These are phyloP conservation scores for Vitis hybrid DNA, from an alignment of 177 flowering plant species.

Conservation along the genomic window DNA sequence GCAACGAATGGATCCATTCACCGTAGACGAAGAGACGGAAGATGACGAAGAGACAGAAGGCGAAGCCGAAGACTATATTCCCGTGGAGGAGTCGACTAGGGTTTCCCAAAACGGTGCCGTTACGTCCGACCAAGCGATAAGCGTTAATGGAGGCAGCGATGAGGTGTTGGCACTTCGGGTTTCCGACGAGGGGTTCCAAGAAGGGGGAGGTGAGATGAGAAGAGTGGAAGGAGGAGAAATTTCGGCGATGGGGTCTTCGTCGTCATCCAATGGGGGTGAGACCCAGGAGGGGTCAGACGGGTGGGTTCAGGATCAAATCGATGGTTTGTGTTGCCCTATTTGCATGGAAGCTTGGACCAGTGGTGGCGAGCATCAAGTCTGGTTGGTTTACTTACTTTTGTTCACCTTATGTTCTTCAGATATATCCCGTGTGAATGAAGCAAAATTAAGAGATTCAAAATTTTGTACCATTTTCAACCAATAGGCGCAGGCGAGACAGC, in stretches of 20 bases:
- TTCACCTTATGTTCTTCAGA: not conserved
- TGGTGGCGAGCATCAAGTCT: slow-evolving; percentile 61
- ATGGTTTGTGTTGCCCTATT: slow-evolving; percentile 65
- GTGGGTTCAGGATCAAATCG: slow-evolving; percentile 44
- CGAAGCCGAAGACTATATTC: not conserved
- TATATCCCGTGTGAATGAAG: too few relatives aligned
- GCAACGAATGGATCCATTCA: too few relatives aligned
- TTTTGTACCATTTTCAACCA: too few relatives aligned
- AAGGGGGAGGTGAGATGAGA: slow-evolving; percentile 11
- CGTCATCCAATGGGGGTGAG: not conserved
- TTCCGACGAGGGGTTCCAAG: not conserved
- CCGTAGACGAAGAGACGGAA: not conserved
- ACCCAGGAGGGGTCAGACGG: slow-evolving; percentile 12
- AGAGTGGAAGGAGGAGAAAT: slow-evolving; percentile 18
- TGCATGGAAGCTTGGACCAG: slow-evolving; percentile 71
- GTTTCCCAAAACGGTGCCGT: slow-evolving; percentile 15
- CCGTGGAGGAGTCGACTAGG: slow-evolving; percentile 9
- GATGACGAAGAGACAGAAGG: slow-evolving; percentile 6
- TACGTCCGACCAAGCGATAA: not conserved
- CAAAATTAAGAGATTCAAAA: too few relatives aligned
- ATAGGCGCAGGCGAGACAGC: too few relatives aligned
- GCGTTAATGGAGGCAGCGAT: not conserved
- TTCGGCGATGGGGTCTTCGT: not conserved
- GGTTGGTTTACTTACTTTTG: slow-evolving; percentile 26
- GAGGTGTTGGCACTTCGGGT: not conserved